A percentile compares a stretch with the other conserved stretches of the same genome.
Evolutionary conservation across 2,329 filamentous ascomycete genomes (phyloP).

Genomic region (Aspergillus tamarii): DNA sequence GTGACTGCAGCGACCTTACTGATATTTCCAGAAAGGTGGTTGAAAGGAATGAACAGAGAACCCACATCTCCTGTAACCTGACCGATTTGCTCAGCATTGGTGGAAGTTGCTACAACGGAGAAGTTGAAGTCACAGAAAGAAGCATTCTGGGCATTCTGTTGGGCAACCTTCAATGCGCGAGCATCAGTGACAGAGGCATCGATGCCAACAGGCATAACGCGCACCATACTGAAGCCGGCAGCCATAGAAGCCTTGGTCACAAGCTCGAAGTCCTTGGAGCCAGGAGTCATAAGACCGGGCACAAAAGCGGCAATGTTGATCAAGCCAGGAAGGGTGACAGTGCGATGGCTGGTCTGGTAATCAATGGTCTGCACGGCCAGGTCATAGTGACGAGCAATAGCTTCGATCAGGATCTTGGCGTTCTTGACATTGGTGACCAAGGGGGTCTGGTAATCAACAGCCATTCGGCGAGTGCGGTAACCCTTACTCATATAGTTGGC

Average conservation of each 20-base stretch:
- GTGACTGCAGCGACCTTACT: conserved; percentile 81
- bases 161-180: conserved; percentile 70
- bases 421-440: conserved; percentile 99
- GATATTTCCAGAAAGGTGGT: conserved; percentile 78
- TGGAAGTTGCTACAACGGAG: conserved; percentile 73
- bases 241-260: conserved; percentile 75
- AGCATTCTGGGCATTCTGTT: conserved; percentile 69
- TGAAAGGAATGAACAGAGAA: conserved; percentile 81
- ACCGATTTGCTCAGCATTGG: conserved; percentile 74
- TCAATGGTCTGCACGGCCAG: conserved; percentile 82
- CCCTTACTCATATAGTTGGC: conserved; percentile 99
- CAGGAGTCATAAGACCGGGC: conserved; percentile 67
- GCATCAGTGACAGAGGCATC: conserved; percentile 74
- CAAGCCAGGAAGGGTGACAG: conserved; percentile 71
- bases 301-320: conserved; percentile 82
- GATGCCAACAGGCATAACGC: conserved; percentile 75
- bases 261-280: conserved; percentile 68
- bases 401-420: conserved; percentile 94
- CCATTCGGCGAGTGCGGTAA: conserved; percentile 95
- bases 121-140: conserved; percentile 79
- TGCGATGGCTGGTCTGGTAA: conserved; percentile 86
- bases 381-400: conserved; percentile 85
- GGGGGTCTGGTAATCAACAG: conserved; percentile 95
- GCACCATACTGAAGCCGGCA: conserved; percentile 78
- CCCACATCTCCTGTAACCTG: conserved; percentile 74